Evolutionary conservation across 2,329 filamentous ascomycete species (phyloP), one percentile per base, ranked within the genome.

Genomic region (Diaporthe sp.): DNA sequence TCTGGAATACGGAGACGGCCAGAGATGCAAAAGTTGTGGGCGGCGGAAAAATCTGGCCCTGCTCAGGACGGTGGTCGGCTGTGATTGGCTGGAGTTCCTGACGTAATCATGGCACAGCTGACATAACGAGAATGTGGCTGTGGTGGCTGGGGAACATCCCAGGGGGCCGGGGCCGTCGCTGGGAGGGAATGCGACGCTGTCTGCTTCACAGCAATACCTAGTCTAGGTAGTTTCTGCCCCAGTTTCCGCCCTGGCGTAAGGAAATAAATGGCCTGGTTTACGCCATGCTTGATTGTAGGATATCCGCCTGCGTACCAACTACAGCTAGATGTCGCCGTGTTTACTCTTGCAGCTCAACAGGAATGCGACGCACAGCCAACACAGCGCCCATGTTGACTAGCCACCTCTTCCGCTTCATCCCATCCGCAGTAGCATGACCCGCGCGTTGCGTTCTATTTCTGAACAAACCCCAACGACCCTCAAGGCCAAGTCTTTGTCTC

Each of bases 1-100:
- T 63, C 61, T 73, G 32, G 53, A 69, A 69, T 56, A 73, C 44
- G 63, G 44, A n/a, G 47, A 53, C 12, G 47, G 30, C 53, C 63
- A 68, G 30, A 44, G 66, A 56, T 58, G 15, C 42, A 59, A 50
- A 71, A 71, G 55, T 68, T 71, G 69, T 71, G 69, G 37, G 69
- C 55, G 50, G 66, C 47, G 47, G 39, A 58, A 71, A 71, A 71
- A 71, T 71, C 56, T 59, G 69, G 42, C 69, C 63, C 63, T 68
- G 63, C 63, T 53, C 63, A 68, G 47, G 25, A 15, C 17, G n/a
- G 30, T 27, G n/a, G 32, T 37, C 19, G n/a, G 2, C 32, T 68
- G 32, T 68, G 63, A 68, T 68, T 68, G 63, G 63, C 32, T 10
- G 13, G 19, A 1, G 22, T 0, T 0, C 4, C 47, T 68, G 32